These are phyloP conservation scores for Ramaria rubella DNA, from an alignment of 768 basidiomycete genomes.

Conservation along the genomic window DNA sequence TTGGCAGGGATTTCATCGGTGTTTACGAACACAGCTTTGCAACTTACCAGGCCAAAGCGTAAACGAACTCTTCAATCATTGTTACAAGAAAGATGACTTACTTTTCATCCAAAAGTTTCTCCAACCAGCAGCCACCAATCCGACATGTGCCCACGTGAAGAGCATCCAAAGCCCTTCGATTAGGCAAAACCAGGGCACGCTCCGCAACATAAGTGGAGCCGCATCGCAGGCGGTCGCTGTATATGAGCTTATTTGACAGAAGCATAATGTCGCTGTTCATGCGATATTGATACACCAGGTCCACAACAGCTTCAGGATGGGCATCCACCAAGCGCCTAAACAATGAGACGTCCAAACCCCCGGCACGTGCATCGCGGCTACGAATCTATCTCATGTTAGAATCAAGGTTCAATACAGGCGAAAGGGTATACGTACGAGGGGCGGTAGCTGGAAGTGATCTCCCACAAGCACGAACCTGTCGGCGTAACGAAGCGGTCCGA, in stretches of 20 bases:
- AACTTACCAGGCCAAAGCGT: slow-evolving; percentile 37
- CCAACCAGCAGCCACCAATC: slow-evolving; percentile 61
- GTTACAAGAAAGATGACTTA: slow-evolving; percentile 27
- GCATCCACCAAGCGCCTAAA: slow-evolving; percentile 86
- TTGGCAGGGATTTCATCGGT: slow-evolving; percentile 75
- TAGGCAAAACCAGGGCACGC: slow-evolving; percentile 48
- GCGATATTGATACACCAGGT: slow-evolving; percentile 84
- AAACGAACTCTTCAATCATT: neutral
- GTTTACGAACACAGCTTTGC: slow-evolving; percentile 88
- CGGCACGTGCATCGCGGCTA: slow-evolving; percentile 68
- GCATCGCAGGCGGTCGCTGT: slow-evolving; percentile 68
- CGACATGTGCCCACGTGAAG: slow-evolving; percentile 21
- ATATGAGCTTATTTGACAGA: slow-evolving; percentile 82
- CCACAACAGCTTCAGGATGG: slow-evolving; percentile 79
- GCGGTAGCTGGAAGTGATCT: slow-evolving; percentile 95
- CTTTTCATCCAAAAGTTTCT: slow-evolving; percentile 57
- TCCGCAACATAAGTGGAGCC: slow-evolving; percentile 69
- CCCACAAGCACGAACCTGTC: slow-evolving; percentile 92
- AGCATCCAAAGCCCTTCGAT: slow-evolving; percentile 45
- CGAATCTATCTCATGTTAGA: slow-evolving; percentile 54
- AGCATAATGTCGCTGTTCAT: slow-evolving; percentile 98
- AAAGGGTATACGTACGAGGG: slow-evolving; percentile 53
- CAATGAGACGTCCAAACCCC: slow-evolving; percentile 83
- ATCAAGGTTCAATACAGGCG: neutral
- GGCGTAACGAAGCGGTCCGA: slow-evolving; percentile 88